phyloP scores from a whole-genome alignment of 805 yeast genomes.

The Wickerhamiella hasegawae region DNA sequence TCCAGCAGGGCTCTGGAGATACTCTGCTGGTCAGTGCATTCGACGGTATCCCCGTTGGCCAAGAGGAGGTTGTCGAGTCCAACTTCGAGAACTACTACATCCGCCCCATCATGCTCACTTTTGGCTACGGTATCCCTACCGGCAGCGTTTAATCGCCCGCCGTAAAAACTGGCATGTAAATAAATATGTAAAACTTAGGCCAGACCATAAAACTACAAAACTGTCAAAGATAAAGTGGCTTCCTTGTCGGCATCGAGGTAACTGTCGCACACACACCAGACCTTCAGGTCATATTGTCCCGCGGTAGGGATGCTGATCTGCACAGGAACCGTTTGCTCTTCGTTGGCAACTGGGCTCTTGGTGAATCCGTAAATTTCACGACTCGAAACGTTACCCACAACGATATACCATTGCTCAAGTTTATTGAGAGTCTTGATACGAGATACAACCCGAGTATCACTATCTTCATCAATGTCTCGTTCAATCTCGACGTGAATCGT shows the following conservation, averaged over 20 bases:
- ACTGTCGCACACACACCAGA: conserved; percentile 85
- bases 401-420: conserved; percentile 60
- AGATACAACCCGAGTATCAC: conserved; percentile 39
- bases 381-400: conserved; percentile 49
- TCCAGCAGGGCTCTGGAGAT: conserved; percentile 70
- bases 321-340: conserved; percentile 29
- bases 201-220: no score
- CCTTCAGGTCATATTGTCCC: conserved; percentile 45
- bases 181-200: no score
- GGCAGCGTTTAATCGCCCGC: conserved; percentile 1
- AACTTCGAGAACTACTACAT: conserved; percentile 86
- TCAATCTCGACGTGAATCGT: conserved; percentile 25
- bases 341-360: conserved; percentile 38
- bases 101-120: conserved; percentile 74
- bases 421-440: conserved; percentile 41
- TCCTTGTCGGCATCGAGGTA: conserved; percentile 91
- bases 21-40: conserved; percentile 66
- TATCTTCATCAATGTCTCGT: conserved; percentile 52
- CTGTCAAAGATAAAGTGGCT: conserved; percentile 7
- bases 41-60: conserved; percentile 87
- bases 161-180: no score
- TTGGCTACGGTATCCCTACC: conserved; percentile 63
- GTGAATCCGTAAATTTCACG: conserved; percentile 59
- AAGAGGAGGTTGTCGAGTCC: conserved; percentile 69
- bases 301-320: conserved; percentile 40